A percentile compares a stretch with the other conserved stretches of the same genome.
Conservation (phyloP, 345 rosid genomes). For the Firmiana major region DNA sequence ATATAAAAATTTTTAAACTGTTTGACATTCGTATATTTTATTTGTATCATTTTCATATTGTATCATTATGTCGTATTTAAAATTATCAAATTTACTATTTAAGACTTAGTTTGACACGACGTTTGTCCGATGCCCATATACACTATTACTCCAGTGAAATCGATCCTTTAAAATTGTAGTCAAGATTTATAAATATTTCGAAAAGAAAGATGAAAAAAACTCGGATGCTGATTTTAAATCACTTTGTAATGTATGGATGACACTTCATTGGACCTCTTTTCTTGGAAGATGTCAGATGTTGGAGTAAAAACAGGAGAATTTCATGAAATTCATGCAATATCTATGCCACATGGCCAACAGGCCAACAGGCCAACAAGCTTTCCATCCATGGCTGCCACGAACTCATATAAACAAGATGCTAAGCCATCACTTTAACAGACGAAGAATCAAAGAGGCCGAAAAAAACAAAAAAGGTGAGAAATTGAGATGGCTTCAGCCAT, state of each 20-base stretch:
- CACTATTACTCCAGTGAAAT: too few species aligned
- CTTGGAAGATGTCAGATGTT: neutral
- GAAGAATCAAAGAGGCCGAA: neutral
- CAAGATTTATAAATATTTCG: neutral
- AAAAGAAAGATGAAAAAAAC: neutral
- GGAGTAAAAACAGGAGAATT: neutral
- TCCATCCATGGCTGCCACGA: conserved; percentile 12
- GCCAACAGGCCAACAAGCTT: neutral
- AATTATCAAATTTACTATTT: too few species aligned
- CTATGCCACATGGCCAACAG: neutral
- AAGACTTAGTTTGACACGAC: too few species aligned
- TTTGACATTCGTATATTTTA: too few species aligned
- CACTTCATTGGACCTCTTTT: neutral
- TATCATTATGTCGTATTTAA: too few species aligned
- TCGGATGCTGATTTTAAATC: neutral
- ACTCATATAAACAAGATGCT: neutral
- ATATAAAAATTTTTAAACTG: too few species aligned
- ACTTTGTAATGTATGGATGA: neutral
- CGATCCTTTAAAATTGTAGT: neutral
- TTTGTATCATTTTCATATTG: too few species aligned
- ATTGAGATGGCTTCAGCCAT: conserved; percentile 20
- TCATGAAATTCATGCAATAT: neutral
- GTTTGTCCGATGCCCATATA: too few species aligned
- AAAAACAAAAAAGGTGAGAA: neutral
- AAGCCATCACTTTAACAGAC: neutral